Conservation (phyloP, 345 rosid species). For the Salix suchowensis region DNA sequence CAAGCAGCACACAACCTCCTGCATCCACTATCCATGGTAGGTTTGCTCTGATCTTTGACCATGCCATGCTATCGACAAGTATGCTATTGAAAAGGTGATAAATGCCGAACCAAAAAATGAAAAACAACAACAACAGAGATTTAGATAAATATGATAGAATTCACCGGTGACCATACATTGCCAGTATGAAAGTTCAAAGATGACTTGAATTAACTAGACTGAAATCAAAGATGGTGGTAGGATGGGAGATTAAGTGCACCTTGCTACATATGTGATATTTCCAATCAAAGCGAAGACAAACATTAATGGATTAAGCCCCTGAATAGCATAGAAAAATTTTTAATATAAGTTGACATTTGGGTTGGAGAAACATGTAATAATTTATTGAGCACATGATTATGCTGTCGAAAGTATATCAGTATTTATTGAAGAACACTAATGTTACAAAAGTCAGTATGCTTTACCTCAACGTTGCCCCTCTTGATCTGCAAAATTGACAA, state of each 20-base stretch:
- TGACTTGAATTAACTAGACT: background rate
- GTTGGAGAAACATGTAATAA: background rate
- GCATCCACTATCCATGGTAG: constrained; percentile 89
- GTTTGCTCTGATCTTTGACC: constrained; percentile 63
- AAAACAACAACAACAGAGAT: background rate
- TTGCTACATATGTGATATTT: constrained; percentile 69
- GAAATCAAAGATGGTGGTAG: background rate
- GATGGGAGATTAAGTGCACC: constrained; percentile 33
- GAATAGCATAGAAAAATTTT: constrained; percentile 23
- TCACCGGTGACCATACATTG: background rate
- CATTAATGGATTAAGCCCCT: constrained; percentile 87
- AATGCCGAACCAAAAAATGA: background rate
- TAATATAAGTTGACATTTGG: constrained; percentile 5
- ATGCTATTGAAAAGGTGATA: constrained; percentile 40
- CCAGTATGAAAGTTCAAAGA: background rate
- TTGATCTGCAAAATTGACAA: constrained; percentile 47
- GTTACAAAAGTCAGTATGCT: constrained; percentile 7
- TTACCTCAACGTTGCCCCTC: constrained; percentile 80
- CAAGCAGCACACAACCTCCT: constrained; percentile 76
- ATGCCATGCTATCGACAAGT: constrained; percentile 55
- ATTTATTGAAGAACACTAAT: background rate
- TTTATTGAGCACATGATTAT: background rate
- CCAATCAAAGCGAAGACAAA: constrained; percentile 79
- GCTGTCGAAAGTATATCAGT: background rate
- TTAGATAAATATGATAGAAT: background rate